Base-by-base conservation (phyloP, 768 basidiomycete genomes). In the Suillus americanus region DNA sequence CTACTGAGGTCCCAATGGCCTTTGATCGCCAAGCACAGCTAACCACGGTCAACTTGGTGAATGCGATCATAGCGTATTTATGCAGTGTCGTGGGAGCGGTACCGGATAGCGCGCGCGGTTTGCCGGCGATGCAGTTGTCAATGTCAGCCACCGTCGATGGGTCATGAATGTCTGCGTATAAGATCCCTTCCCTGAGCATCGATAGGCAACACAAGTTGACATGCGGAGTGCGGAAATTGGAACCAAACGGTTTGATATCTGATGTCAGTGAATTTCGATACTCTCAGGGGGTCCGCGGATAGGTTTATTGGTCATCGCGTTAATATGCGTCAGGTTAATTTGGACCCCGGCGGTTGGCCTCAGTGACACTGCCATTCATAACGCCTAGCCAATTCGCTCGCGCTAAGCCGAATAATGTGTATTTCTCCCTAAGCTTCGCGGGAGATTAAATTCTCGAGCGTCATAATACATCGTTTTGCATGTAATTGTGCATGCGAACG, bases 261-360 rank as follows among this genome's bases (percentile, higher is more conserved):
- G 14, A 40, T 57, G 10, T 46, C 57, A 5, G 25, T 30, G 25
- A 40, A 28, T 59, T 41, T 40, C 38, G 18, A 28, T 2, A 41
- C 38, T 59, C 25, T 59, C 25, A 59, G 57, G 57, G 50, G 57
- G 38, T 28, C 57, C 40, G 57, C 40, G 38, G 57, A 41, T 28
- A 25, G 38, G 5, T 8, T 38, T 38, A 14, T 28, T 59, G 38
- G 40, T 6, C 14, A 38, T 28, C 8, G 40, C 16, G 28, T 41
- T 28, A 40, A 59, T 59, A 20, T 40, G 56, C 25, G 10, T 41
- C 28, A n/a, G 20, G 53, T 28, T 59, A 43, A 30, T 43, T 59
- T 59, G 40, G 28, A 41, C 38, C 40, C 14, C 40, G 40, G 25
- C 25, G 25, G 18, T 41, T 59, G 25, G 25, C 25, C 10, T 12